Percentiles rank a stretch among this genome's conserved stretches.
Evolutionary conservation across 1,284 basidiomycete genomes (phyloP).

Genomic region (Pseudozyma sp.): DNA sequence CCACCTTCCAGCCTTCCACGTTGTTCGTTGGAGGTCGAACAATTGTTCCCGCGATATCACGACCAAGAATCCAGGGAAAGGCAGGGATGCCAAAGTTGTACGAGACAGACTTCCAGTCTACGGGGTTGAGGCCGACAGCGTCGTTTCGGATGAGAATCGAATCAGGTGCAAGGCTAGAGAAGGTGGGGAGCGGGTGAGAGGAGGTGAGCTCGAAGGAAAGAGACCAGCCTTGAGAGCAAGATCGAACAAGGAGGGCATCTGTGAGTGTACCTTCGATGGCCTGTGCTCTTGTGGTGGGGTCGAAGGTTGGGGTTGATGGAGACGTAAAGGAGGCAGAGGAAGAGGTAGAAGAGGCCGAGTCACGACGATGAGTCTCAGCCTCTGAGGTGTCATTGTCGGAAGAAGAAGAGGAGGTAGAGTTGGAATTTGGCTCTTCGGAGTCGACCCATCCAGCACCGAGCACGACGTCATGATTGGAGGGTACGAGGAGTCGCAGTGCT

Average conservation of each 20-base stretch:
- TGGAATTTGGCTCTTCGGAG: not conserved
- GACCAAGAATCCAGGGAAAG: constrained; percentile 70
- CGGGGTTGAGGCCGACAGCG: constrained; percentile 58
- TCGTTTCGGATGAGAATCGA: constrained; percentile 50
- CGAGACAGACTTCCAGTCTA: constrained; percentile 58
- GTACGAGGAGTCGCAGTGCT: constrained; percentile 34
- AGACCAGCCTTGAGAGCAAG: constrained; percentile 56
- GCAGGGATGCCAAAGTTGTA: constrained; percentile 61
- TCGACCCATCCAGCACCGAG: constrained; percentile 53
- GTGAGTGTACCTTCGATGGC: not conserved
- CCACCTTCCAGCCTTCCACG: constrained; percentile 70
- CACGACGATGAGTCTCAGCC: constrained; percentile 3
- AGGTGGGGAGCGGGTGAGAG: constrained; percentile 31
- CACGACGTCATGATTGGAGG: constrained; percentile 43
- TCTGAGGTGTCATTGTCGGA: not conserved
- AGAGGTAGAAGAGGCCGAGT: constrained; percentile 16
- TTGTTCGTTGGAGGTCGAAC: constrained; percentile 71
- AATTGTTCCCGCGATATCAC: constrained; percentile 71
- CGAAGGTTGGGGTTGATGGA: constrained; percentile 1
- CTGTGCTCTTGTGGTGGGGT: not conserved
- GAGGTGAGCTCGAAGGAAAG: constrained; percentile 58
- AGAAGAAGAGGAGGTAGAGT: not conserved
- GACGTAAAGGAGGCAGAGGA: constrained; percentile 22
- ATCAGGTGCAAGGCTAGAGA: constrained; percentile 2
- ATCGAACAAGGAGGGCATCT: constrained; percentile 52